Evolutionary conservation across 1,284 basidiomycete species (phyloP).

Genomic region (Ustilago bromivora): DNA sequence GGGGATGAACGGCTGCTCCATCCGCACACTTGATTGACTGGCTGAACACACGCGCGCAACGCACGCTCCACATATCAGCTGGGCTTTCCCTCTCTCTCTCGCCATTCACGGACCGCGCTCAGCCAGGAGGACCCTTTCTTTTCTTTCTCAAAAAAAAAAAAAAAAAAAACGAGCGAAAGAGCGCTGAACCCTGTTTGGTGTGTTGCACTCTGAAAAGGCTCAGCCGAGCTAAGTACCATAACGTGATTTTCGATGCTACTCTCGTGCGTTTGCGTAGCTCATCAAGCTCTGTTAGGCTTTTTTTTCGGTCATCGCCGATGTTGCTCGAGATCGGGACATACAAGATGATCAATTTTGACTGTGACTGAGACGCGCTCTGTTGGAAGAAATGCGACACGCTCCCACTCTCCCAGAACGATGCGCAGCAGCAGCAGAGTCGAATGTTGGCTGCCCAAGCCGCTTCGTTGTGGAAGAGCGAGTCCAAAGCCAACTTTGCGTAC

Average conservation of each 20-base stretch:
- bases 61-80: conserved; percentile 1
- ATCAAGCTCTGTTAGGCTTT: background rate
- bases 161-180: background rate
- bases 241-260: conserved; percentile 2
- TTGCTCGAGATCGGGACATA: background rate
- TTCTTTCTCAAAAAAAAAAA: conserved; percentile 3
- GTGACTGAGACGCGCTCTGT: conserved; percentile 15
- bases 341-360: conserved; percentile 7
- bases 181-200: conserved; percentile 4
- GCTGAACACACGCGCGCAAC: conserved; percentile 14
- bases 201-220: background rate
- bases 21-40: background rate
- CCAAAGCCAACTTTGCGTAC: background rate
- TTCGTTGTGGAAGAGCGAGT: background rate
- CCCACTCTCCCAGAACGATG: conserved; percentile 5
- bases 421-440: background rate
- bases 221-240: background rate
- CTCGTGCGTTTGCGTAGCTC: background rate
- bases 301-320: background rate
- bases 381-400: conserved; percentile 42
- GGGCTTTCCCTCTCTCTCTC: conserved; percentile 5
- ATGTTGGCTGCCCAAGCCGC: conserved; percentile 15
- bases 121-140: conserved; percentile 6
- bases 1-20: conserved; percentile 5
- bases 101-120: conserved; percentile 18